phyloP scores from a whole-genome alignment of 2,329 filamentous ascomycete genomes.

The Talaromyces sp. region DNA sequence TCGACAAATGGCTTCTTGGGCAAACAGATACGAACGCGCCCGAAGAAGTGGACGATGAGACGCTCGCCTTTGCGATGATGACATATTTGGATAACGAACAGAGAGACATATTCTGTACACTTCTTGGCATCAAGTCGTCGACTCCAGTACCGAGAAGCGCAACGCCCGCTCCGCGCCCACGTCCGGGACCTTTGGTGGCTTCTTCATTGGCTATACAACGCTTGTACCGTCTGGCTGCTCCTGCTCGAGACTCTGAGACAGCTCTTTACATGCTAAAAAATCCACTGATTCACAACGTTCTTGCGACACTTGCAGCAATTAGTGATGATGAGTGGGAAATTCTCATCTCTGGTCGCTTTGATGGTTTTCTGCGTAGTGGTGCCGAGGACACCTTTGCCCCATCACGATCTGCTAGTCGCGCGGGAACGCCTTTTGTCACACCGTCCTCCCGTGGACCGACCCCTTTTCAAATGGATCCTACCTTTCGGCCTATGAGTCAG shows the following conservation, averaged over 20 bases:
- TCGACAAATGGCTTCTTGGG: constrained; percentile 82
- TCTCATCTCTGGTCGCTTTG: constrained; percentile 85
- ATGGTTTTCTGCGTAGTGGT: constrained; percentile 92
- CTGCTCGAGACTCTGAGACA: constrained; percentile 79
- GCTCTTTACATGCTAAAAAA: constrained; percentile 84
- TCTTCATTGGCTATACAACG: constrained; percentile 76
- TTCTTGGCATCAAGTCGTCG: constrained; percentile 60
- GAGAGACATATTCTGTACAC: constrained; percentile 74
- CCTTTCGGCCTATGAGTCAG: constrained; percentile 43
- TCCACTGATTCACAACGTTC: constrained; percentile 73
- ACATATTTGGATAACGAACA: constrained; percentile 76
- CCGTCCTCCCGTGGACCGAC: constrained; percentile 35
- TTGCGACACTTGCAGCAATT: constrained; percentile 82
- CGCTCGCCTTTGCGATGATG: constrained; percentile 85
- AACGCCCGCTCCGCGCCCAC: constrained; percentile 63
- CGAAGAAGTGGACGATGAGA: constrained; percentile 90
- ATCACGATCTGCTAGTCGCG: constrained; percentile 40
- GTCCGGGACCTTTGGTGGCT: constrained; percentile 70
- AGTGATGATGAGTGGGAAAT: constrained; percentile 96
- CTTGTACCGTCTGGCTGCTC: constrained; percentile 69
- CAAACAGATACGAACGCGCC: constrained; percentile 75
- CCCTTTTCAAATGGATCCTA: constrained; percentile 31
- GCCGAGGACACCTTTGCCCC: constrained; percentile 57
- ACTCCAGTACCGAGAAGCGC: constrained; percentile 56
- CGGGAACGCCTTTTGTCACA: constrained; percentile 32